Evolutionary conservation across 2,329 filamentous ascomycete genomes (phyloP).

Genomic region (Fusarium nodosum): DNA sequence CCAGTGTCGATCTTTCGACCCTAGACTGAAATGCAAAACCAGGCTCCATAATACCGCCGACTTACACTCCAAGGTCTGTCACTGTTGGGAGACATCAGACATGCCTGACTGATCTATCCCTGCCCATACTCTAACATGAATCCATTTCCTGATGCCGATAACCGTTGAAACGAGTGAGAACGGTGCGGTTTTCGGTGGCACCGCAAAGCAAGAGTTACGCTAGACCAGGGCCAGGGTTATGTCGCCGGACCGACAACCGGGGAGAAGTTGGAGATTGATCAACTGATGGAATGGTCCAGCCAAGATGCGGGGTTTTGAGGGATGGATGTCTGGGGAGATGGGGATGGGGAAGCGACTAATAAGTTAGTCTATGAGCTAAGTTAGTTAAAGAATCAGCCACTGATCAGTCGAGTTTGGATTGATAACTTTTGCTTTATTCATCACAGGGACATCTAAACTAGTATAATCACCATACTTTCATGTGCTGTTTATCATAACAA

Average conservation of each 20-base stretch:
- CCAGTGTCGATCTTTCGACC: slow-evolving; percentile 1
- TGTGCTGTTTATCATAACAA: background rate
- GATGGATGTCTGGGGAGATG: slow-evolving; percentile 3
- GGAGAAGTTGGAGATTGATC: slow-evolving; percentile 13
- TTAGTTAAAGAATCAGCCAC: slow-evolving; percentile 3
- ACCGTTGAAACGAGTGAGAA: slow-evolving; percentile 19
- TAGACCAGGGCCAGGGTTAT: slow-evolving; percentile 10
- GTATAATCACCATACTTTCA: background rate
- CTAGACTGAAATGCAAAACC: background rate
- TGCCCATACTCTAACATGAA: background rate
- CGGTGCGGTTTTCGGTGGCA: slow-evolving; percentile 32
- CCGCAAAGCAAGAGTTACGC: slow-evolving; percentile 13
- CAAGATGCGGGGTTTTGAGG: slow-evolving; percentile 31
- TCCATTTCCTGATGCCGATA: slow-evolving; percentile 24
- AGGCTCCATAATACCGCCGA: slow-evolving; percentile 33
- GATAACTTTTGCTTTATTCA: background rate
- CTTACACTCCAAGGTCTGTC: background rate
- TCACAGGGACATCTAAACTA: background rate
- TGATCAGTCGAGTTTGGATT: slow-evolving; percentile 9
- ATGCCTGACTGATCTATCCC: slow-evolving; percentile 10
- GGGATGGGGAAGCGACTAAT: background rate
- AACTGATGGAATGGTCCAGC: slow-evolving; percentile 13
- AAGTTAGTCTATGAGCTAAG: background rate
- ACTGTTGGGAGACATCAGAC: background rate
- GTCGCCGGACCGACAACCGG: slow-evolving; percentile 29